phyloP scores from a whole-genome alignment of 805 yeast genomes.

The Candida maltosa region DNA sequence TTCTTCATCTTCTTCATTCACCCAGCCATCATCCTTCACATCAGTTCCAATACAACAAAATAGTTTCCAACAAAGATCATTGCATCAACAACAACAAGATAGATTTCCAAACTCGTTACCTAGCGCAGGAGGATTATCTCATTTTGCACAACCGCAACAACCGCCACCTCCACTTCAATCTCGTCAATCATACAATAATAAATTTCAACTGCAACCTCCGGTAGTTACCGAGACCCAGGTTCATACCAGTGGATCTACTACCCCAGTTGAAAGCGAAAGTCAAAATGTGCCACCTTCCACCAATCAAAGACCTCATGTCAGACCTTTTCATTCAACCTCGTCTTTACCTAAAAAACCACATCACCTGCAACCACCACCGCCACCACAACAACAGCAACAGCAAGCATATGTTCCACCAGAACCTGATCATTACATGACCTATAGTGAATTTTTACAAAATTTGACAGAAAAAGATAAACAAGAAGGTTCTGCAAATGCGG shows the following conservation, averaged over 20 bases:
- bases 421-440: slow-evolving; percentile 44
- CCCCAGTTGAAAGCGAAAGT: no score
- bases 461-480: slow-evolving; percentile 16
- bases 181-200: no score
- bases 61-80: slow-evolving; percentile 6
- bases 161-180: no score
- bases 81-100: slow-evolving; percentile 1
- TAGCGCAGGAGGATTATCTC: no score
- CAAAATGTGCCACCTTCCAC: no score
- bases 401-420: slow-evolving; percentile 11
- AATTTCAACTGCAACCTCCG: no score
- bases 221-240: no score
- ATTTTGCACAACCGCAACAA: no score
- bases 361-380: slow-evolving; percentile 3
- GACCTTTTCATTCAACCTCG: slow-evolving; percentile 6
- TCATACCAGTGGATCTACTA: no score
- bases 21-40: slow-evolving; percentile 8
- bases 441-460: slow-evolving; percentile 34
- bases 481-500: slow-evolving; percentile 10
- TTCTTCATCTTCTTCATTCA: slow-evolving; percentile 2
- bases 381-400: slow-evolving; percentile 3
- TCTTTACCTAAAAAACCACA: slow-evolving; percentile 2
- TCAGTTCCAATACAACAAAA: slow-evolving; percentile 6
- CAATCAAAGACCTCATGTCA: no score
- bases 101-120: slow-evolving; percentile 8